phyloP scores from a whole-genome alignment of 352 stramenopile genomes.

The Phytophthora pinifolia region DNA sequence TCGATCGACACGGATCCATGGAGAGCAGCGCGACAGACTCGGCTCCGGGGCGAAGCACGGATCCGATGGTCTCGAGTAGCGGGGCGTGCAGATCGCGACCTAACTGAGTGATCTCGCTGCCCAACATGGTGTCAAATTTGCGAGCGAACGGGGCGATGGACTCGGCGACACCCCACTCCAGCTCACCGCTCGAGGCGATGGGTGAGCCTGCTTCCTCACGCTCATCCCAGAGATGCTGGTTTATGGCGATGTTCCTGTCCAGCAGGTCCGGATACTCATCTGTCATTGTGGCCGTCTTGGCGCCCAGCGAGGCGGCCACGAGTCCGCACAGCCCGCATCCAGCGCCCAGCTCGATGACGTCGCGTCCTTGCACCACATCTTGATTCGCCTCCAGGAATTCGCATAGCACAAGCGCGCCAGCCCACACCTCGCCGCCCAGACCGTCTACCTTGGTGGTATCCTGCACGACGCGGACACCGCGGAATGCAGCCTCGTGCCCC shows the following conservation, averaged over 20 bases:
- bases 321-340: slow-evolving; percentile 58
- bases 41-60: slow-evolving; percentile 27
- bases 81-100: slow-evolving; percentile 40
- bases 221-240: slow-evolving; percentile 30
- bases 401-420: slow-evolving; percentile 53
- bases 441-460: slow-evolving; percentile 57
- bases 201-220: slow-evolving; percentile 4
- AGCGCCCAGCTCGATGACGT: slow-evolving; percentile 59
- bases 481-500: slow-evolving; percentile 41
- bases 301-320: slow-evolving; percentile 41
- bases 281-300: slow-evolving; percentile 36
- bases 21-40: slow-evolving; percentile 47
- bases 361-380: slow-evolving; percentile 24
- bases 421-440: slow-evolving; percentile 60
- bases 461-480: slow-evolving; percentile 43
- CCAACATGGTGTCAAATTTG: slow-evolving; percentile 57
- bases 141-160: slow-evolving; percentile 32
- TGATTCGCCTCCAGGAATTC: slow-evolving; percentile 39
- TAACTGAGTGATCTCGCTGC: slow-evolving; percentile 64
- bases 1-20: slow-evolving; percentile 48
- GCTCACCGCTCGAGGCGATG: slow-evolving; percentile 26
- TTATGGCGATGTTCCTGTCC: slow-evolving; percentile 41
- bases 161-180: slow-evolving; percentile 38
- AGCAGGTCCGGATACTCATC: slow-evolving; percentile 64
- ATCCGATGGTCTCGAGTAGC: slow-evolving; percentile 44